Base-by-base conservation (phyloP, 352 stramenopile genomes). In the Globisporangium nagaii region DNA sequence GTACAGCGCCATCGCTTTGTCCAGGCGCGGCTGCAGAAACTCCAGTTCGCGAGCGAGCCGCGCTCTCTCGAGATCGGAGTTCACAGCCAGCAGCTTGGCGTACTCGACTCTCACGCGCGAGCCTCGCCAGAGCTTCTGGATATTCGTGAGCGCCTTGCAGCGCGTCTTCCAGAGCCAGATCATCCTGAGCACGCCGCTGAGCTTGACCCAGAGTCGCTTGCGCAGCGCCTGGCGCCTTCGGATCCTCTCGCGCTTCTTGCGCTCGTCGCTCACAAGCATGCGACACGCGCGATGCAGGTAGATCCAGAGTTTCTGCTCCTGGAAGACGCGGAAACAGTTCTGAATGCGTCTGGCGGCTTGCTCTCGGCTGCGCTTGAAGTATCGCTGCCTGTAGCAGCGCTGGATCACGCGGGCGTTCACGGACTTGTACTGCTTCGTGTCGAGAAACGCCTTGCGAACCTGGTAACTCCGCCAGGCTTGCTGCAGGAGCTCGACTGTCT, bases 281-380 rank as follows among this genome's bases (percentile, higher is more conserved):
- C 66, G 64, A 30, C 64, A 73, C 12, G 70, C 36, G 22, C 62
- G 63, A 2, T 60, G 67, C 35, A 81, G 70, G 27, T 53, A 61
- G 4, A 73, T 44, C 15, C 79, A 42, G 15, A 70, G 56, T 32
- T 73, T 80, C 35, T 83, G 71, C 37, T 42, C 56, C 22, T 63
- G 39, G 32, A 71, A 79, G 15, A 75, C 39, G 0, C 73, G 71
- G 25, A 86, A 79, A 28, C 60, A 83, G 13, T 39, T 57, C 36
- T 82, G 70, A 28, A 82, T 76, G 7, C 64, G 69, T 10, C 42
- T 37, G 1, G 65, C 73, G 11, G 71, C 62, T 6, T 43, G 60
- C 2, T 53, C 25, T 4, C 61, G 53, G 1, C 48, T 48, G 0
- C 41, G 48, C 1, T 15, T 27, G 24, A 68, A 67, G 42, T 35